phyloP scores from a whole-genome alignment of 306 rosid genomes.

The Rosa lucieae region DNA sequence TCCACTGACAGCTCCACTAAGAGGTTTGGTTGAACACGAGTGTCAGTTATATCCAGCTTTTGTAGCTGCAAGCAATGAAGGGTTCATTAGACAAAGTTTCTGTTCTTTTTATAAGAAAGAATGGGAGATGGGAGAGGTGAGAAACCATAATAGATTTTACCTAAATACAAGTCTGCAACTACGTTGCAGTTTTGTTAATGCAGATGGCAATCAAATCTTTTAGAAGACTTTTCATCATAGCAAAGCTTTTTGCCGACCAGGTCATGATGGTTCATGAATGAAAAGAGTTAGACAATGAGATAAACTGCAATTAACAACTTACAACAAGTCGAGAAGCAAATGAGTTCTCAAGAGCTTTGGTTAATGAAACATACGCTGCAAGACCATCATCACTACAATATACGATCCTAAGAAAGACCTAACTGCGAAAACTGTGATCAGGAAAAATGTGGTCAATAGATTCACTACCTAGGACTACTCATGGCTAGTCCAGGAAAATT shows the following conservation, averaged over 20 bases:
- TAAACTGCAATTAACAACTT: neutral
- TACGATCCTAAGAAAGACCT: slow-evolving; percentile 1
- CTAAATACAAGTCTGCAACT: neutral
- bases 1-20: neutral
- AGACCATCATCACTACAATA: neutral
- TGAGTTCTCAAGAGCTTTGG: neutral
- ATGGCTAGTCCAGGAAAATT: slow-evolving; percentile 6
- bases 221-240: neutral
- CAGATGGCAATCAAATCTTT: neutral
- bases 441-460: slow-evolving; percentile 4
- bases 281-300: neutral
- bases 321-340: neutral
- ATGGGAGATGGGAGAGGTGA: neutral
- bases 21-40: neutral
- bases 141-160: neutral
- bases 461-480: neutral
- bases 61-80: neutral
- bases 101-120: neutral
- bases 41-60: neutral
- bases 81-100: neutral
- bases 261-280: neutral
- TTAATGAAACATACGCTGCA: neutral
- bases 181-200: neutral
- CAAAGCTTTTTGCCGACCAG: neutral
- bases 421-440: slow-evolving; percentile 4